phyloP scores from a whole-genome alignment of 768 basidiomycete species.

The Ramaria sp. region DNA sequence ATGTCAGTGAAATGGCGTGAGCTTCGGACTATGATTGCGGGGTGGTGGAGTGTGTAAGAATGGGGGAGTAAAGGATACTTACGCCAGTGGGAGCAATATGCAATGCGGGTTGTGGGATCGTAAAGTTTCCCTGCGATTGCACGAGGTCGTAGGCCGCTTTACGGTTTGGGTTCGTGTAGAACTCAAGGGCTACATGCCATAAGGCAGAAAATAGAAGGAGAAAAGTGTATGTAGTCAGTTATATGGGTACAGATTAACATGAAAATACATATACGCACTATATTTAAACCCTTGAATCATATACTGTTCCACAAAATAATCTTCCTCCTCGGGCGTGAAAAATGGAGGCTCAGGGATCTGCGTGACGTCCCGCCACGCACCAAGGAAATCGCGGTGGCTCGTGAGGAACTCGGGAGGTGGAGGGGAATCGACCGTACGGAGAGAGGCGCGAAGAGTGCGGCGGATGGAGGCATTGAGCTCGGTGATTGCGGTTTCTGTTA shows the following conservation, averaged over 20 bases:
- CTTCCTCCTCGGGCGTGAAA: conserved; percentile 49
- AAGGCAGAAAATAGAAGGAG: too few relatives aligned
- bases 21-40: too few relatives aligned
- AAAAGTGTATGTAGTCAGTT: too few relatives aligned
- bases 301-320: conserved; percentile 59
- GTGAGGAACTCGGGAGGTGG: conserved; percentile 46
- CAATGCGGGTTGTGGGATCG: conserved; percentile 30
- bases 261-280: conserved; percentile 32
- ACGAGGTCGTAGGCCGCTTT: conserved; percentile 25
- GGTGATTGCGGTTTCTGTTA: conserved; percentile 33
- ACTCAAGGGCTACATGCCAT: conserved; percentile 45
- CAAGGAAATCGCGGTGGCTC: conserved; percentile 37
- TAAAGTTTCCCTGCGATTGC: conserved; percentile 30
- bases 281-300: conserved; percentile 43
- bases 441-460: conserved; percentile 43
- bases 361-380: conserved; percentile 34
- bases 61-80: too few relatives aligned
- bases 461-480: conserved; percentile 49
- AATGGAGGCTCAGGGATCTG: conserved; percentile 50
- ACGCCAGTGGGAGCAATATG: conserved; percentile 31
- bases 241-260: not conserved
- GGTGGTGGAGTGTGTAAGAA: too few relatives aligned
- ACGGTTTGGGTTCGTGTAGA: conserved; percentile 44
- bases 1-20: too few relatives aligned
- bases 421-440: conserved; percentile 41